phyloP scores from a whole-genome alignment of 2,329 filamentous ascomycete species.

The Fusarium acutatum region DNA sequence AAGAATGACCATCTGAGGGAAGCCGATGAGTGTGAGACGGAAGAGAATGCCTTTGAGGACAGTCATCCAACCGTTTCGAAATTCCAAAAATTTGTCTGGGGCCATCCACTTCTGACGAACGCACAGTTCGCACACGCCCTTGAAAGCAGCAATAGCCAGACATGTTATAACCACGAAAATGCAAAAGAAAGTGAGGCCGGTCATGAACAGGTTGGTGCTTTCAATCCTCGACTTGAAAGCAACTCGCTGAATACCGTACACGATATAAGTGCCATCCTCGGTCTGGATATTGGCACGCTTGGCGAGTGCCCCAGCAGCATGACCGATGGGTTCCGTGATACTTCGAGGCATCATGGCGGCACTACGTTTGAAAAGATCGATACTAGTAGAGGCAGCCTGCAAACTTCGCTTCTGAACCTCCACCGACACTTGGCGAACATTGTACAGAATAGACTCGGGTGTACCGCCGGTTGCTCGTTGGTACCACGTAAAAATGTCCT shows the following conservation, averaged over 20 bases:
- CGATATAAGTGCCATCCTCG: constrained; percentile 64
- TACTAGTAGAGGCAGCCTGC: constrained; percentile 48
- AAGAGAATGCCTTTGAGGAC: constrained; percentile 94
- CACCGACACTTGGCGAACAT: constrained; percentile 78
- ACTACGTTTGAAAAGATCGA: constrained; percentile 63
- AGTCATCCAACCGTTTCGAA: constrained; percentile 92
- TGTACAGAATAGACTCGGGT: constrained; percentile 80
- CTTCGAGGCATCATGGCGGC: constrained; percentile 60
- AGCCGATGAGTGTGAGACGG: constrained; percentile 88
- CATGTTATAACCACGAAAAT: constrained; percentile 81
- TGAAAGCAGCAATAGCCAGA: constrained; percentile 79
- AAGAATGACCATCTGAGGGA: constrained; percentile 88
- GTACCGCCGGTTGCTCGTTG: constrained; percentile 91
- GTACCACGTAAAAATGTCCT: constrained; percentile 93
- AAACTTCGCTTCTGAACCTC: constrained; percentile 75
- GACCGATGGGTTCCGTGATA: constrained; percentile 47
- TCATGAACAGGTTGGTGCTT: constrained; percentile 91
- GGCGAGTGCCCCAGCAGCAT: constrained; percentile 53
- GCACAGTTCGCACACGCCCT: constrained; percentile 79
- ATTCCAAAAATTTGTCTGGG: constrained; percentile 87
- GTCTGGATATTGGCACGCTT: constrained; percentile 66
- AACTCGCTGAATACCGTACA: constrained; percentile 88
- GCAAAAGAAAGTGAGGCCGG: constrained; percentile 87
- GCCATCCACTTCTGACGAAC: constrained; percentile 82
- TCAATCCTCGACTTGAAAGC: constrained; percentile 88